phyloP scores from a whole-genome alignment of 2,329 filamentous ascomycete species.

The Trichoderma sp. region DNA sequence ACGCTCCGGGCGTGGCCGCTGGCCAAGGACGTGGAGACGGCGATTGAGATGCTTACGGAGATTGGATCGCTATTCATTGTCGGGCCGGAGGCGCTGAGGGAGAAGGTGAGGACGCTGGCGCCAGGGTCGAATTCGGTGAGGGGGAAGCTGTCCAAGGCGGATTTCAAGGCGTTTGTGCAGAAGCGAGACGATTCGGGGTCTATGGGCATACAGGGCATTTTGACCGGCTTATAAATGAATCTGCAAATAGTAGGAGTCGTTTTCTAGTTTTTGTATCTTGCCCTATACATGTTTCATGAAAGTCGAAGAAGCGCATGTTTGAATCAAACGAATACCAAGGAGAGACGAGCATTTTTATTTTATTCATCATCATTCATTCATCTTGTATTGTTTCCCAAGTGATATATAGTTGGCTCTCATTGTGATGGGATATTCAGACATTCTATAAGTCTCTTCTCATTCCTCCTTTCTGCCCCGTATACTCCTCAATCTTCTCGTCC shows the following conservation, averaged over 20 bases:
- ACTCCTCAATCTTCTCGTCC: constrained; percentile 52
- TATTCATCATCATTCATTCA: not conserved
- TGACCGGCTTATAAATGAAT: constrained; percentile 61
- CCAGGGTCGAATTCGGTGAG: constrained; percentile 48
- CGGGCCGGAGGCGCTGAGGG: constrained; percentile 74
- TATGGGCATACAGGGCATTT: constrained; percentile 79
- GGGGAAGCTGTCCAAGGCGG: constrained; percentile 65
- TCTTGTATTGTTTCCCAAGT: not conserved
- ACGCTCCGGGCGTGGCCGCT: constrained; percentile 83
- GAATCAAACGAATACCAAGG: not conserved
- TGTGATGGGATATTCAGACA: constrained; percentile 22
- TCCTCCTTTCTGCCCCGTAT: constrained; percentile 40
- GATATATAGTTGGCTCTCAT: not conserved
- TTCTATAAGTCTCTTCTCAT: constrained; percentile 42
- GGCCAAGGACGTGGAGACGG: constrained; percentile 66
- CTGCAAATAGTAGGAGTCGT: not conserved
- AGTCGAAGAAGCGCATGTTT: not conserved
- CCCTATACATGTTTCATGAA: not conserved
- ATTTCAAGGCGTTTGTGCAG: constrained; percentile 83
- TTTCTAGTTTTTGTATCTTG: not conserved
- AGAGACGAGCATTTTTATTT: not conserved
- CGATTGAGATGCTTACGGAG: constrained; percentile 86
- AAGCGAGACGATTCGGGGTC: constrained; percentile 82
- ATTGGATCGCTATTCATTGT: constrained; percentile 96
- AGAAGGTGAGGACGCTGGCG: constrained; percentile 66